Evolutionary conservation across 495 filamentous ascomycete species (phyloP), one percentile per base, ranked within the genome.

Genomic region (Amphirosellinia nigrospora): DNA sequence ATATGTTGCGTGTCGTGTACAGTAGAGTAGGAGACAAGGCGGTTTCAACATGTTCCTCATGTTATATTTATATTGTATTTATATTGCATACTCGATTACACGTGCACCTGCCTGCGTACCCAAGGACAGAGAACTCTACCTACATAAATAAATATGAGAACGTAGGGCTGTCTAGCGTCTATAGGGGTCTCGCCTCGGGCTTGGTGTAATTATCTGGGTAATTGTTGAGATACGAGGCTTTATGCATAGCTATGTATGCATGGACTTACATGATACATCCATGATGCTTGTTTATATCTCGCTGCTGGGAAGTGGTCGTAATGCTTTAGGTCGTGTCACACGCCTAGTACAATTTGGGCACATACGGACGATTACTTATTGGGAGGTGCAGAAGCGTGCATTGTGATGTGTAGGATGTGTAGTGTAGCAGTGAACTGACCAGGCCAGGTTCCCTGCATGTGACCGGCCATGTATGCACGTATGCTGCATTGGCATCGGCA

Each of bases 331-430:
- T 23, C 15, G 60, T 38, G 23, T n/a, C 7, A 46, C 60, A 16
- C 13, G 41, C 4, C 32, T 45, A 50, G 30, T 16, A 30, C 63
- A 2, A 26, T 21, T 53, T 32, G 39, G 48, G 64, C 30, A 19
- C 48, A 10, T 7, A 23, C 36, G 23, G 48, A 58, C 45, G 64
- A 55, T 55, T 66, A 66, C 48, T 66, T 36, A 66, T 43, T 23
- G 23, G 48, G 38, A 23, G 45, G 50, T 45, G 21, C 39, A 41
- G 65, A 16, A 32, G 21, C 15, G 56, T 15, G 66, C 11, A 43
- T 62, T 69, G 55, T 69, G 66, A 62, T 53, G 28, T 23, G 38
- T 69, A 52, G n/a, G n/a, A n/a, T n/a, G n/a, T n/a, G n/a, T n/a
- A n/a, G n/a, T n/a, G n/a, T n/a, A n/a, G n/a, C n/a, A n/a, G n/a